Evolutionary conservation across 371 early-diverging fungal genomes (phyloP).

Genomic region (Mortierella sp.): DNA sequence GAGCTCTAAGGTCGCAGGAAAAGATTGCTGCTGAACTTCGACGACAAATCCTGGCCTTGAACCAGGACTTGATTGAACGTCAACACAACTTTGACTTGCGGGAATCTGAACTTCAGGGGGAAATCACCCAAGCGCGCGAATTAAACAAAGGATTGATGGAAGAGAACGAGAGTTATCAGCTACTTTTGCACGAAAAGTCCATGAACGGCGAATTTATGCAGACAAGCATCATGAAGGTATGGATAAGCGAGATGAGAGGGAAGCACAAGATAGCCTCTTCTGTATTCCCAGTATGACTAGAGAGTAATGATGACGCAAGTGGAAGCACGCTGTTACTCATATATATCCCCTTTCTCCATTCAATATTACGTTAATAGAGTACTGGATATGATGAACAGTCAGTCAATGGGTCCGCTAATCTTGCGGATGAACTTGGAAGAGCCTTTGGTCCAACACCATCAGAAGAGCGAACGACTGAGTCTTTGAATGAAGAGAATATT

Average conservation of each 20-base stretch:
- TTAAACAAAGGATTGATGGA: conserved; percentile 82
- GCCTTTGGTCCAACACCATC: conserved; percentile 51
- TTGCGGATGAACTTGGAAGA: conserved; percentile 74
- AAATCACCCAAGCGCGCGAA: conserved; percentile 72
- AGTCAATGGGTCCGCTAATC: conserved; percentile 58
- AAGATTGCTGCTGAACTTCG: conserved; percentile 36
- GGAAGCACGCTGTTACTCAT: neutral
- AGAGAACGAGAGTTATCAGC: conserved; percentile 88
- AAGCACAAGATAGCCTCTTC: neutral
- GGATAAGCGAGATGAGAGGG: conserved; percentile 1
- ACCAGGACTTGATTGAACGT: conserved; percentile 35
- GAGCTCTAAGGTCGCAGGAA: conserved; percentile 47
- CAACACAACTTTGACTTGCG: conserved; percentile 22
- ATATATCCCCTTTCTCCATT: neutral
- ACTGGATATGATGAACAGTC: conserved; percentile 35
- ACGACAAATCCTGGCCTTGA: conserved; percentile 26
- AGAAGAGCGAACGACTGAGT: conserved; percentile 23
- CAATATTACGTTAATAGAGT: conserved; percentile 9
- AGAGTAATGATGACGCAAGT: neutral
- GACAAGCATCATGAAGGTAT: conserved; percentile 66
- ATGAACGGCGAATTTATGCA: conserved; percentile 82
- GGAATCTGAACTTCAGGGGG: conserved; percentile 62
- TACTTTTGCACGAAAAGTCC: conserved; percentile 84
- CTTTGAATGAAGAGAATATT: conserved; percentile 62
- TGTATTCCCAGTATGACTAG: neutral